Evolutionary conservation across 2,329 filamentous ascomycete genomes (phyloP).

Genomic region (Incumbomyces delicatus): DNA sequence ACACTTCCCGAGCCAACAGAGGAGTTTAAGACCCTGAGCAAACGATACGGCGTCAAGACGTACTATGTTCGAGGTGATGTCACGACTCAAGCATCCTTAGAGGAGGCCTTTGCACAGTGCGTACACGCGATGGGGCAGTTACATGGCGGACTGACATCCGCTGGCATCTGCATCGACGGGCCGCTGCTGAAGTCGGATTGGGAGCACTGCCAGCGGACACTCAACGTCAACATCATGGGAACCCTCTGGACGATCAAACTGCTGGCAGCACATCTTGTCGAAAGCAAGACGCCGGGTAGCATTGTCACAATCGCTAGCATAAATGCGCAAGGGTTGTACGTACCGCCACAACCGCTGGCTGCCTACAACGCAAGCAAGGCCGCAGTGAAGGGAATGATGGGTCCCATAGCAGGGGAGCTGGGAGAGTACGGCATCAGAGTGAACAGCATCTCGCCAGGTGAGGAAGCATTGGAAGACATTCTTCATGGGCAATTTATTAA

Average conservation of each 20-base stretch:
- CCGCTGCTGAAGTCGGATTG: conserved; percentile 36
- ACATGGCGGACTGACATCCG: conserved; percentile 4
- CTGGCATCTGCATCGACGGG: conserved; percentile 35
- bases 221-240: conserved; percentile 33
- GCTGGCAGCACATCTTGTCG: conserved; percentile 31
- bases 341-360: conserved; percentile 31
- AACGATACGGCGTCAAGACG: conserved; percentile 12
- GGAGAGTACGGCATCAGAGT: conserved; percentile 25
- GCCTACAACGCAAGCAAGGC: conserved; percentile 38
- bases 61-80: conserved; percentile 5
- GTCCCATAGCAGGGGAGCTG: conserved; percentile 31
- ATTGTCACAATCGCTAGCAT: conserved; percentile 30
- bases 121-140: conserved; percentile 1
- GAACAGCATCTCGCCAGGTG: conserved; percentile 24
- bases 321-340: conserved; percentile 1
- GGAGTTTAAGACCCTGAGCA: conserved; percentile 11
- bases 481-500: background rate
- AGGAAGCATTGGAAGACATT: conserved; percentile 4
- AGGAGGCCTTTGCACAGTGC: conserved; percentile 1
- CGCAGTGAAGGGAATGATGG: conserved; percentile 33
- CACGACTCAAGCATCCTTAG: conserved; percentile 1
- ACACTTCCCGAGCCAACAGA: conserved; percentile 10
- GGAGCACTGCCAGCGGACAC: conserved; percentile 33
- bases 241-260: conserved; percentile 33
- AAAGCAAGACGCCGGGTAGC: conserved; percentile 31